Base-by-base conservation (phyloP, 495 filamentous ascomycete genomes). In the Tuber umbilicatum region DNA sequence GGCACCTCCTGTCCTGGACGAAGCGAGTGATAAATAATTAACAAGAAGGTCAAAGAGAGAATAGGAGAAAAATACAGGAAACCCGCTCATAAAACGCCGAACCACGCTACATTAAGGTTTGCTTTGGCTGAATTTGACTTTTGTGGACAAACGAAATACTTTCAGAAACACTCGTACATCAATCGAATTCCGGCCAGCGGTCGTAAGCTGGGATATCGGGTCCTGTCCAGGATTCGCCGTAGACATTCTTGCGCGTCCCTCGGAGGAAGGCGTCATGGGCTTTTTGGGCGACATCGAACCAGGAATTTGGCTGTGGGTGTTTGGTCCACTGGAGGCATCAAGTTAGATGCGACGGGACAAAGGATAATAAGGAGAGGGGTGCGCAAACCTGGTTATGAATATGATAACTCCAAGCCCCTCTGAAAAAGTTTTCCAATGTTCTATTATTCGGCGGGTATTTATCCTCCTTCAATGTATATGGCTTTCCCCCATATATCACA, bases 371-470 rank as follows among this genome's bases (percentile, higher is more conserved):
- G 31, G 23, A 43, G 12, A 71, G 37, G 68, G 31, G 31, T 67
- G 73, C 72, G 82, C 84, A 77, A 79, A 88, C 87, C 84, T 88
- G 87, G 75, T 88, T 89, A 75, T 89, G 87, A 73, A 89, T 85
- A 81, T 89, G 87, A 81, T 89, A 89, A 42, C 85, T 88, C 85
- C 85, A 89, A 7, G 86, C 86, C 0, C 87, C 87, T 5, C 85
- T 81, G 80, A 89, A 89, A 80, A 89, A 89, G 75, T 88, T 86
- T 79, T 86, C 84, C 75, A 88, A 70, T 2, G 86, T 88, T 31
- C 87, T 85, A 74, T 88, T 89, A 50, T 85, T 88, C 19, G 85
- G 85, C 42, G 86, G 85, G 73, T 86, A 88, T 50, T 84, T 83
- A 74, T 88, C 86, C 45, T 85, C 83, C 42, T 84, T 81, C 47